A percentile compares a stretch with the other conserved stretches of the same genome.
phyloP scores from a whole-genome alignment of 352 stramenopile species.

The Thalassiosira ordinaria region DNA sequence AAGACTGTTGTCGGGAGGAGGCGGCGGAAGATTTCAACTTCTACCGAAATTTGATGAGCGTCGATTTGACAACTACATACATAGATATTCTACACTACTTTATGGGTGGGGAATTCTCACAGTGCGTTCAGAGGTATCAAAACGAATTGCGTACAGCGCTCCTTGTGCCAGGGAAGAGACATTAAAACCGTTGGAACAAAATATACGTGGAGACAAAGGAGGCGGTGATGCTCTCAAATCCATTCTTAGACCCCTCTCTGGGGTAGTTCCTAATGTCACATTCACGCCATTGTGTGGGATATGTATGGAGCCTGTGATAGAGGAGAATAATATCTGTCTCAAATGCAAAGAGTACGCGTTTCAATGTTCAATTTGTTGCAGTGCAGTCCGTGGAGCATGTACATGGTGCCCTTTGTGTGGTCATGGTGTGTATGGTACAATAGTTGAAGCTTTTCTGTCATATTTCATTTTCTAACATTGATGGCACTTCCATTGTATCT shows the following conservation, averaged over 20 bases:
- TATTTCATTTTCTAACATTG: neutral
- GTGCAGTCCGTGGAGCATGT: conserved; percentile 67
- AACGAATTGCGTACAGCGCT: conserved; percentile 55
- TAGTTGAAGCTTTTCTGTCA: neutral
- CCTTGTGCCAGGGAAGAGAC: conserved; percentile 19
- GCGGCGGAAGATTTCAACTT: conserved; percentile 33
- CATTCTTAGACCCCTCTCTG: conserved; percentile 22
- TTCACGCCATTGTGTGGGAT: conserved; percentile 60
- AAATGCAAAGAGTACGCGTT: conserved; percentile 71
- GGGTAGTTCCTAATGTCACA: conserved; percentile 40
- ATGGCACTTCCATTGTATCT: neutral
- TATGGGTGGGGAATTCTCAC: conserved; percentile 73
- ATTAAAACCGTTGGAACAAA: conserved; percentile 18
- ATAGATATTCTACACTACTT: conserved; percentile 65
- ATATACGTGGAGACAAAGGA: neutral
- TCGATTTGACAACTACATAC: conserved; percentile 75
- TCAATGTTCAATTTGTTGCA: conserved; percentile 75
- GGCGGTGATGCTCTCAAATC: neutral
- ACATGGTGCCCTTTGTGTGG: conserved; percentile 64
- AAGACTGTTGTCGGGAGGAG: conserved; percentile 21
- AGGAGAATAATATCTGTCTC: conserved; percentile 55
- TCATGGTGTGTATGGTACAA: conserved; percentile 36
- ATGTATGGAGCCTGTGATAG: conserved; percentile 51
- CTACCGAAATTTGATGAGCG: conserved; percentile 53
- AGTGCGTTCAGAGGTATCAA: conserved; percentile 68